Conservation (phyloP, 139 green algal species). For the Tetraselmis striata region DNA sequence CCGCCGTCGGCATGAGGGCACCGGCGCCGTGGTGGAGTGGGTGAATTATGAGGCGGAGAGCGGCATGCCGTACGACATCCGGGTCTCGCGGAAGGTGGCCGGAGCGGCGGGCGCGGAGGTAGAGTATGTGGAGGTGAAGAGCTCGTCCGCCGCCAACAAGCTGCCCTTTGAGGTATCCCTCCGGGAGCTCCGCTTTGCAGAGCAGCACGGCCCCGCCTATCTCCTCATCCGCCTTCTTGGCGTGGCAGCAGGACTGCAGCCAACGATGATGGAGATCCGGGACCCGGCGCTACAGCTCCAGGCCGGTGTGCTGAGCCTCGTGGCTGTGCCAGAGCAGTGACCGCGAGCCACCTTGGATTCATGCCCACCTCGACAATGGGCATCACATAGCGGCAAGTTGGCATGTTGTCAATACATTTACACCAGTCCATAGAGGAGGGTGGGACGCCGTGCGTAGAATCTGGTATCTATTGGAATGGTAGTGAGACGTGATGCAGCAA, state of each 20-base stretch:
- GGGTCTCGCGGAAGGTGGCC: not conserved
- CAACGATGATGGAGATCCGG: not conserved
- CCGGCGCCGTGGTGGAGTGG: conserved; percentile 20
- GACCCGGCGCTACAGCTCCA: not conserved
- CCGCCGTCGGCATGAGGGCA: not conserved
- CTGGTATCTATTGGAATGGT: too few relatives aligned
- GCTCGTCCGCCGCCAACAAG: not conserved
- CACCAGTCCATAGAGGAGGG: too few relatives aligned
- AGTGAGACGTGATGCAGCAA: too few relatives aligned
- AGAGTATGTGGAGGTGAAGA: not conserved
- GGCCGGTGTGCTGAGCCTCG: too few relatives aligned
- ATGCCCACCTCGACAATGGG: too few relatives aligned
- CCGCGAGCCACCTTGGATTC: too few relatives aligned
- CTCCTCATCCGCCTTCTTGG: not conserved
- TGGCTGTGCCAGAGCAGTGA: too few relatives aligned
- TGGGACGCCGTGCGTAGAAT: too few relatives aligned
- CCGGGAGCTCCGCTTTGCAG: not conserved
- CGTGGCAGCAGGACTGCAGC: not conserved
- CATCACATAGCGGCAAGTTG: too few relatives aligned
- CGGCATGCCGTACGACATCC: conserved; percentile 33
- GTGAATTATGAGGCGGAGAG: conserved; percentile 33
- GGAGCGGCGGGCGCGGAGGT: not conserved
- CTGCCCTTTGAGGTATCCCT: not conserved
- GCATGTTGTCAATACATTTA: too few relatives aligned
- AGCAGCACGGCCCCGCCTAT: not conserved